Evolutionary conservation across 176 grass and related monocot species (phyloP).

Genomic region (Rhynchospora tenuis): DNA sequence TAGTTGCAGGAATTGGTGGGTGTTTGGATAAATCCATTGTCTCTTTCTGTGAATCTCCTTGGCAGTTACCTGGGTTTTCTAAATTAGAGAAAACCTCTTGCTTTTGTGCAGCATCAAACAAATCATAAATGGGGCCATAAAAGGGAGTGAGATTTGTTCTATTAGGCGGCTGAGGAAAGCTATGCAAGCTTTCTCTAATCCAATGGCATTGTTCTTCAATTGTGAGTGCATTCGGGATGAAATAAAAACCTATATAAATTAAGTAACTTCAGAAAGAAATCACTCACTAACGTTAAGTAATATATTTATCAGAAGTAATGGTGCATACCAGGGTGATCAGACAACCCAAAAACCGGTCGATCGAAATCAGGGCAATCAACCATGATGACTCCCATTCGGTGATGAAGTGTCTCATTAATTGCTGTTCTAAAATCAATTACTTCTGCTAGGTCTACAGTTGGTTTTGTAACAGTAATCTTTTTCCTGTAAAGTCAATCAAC

Average conservation of each 20-base stretch:
- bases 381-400: slow-evolving; percentile 26
- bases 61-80: slow-evolving; percentile 17
- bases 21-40: slow-evolving; percentile 18
- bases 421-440: slow-evolving; percentile 55
- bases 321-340: slow-evolving; percentile 36
- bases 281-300: background rate
- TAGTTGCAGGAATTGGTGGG: slow-evolving; percentile 35
- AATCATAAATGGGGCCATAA: slow-evolving; percentile 65
- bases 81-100: slow-evolving; percentile 51
- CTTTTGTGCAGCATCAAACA: slow-evolving; percentile 47
- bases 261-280: background rate
- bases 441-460: slow-evolving; percentile 17
- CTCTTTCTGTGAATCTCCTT: slow-evolving; percentile 9
- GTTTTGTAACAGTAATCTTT: background rate
- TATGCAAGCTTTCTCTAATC: slow-evolving; percentile 73
- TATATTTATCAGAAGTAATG: background rate
- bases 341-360: slow-evolving; percentile 62
- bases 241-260: slow-evolving; percentile 65
- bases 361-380: slow-evolving; percentile 38
- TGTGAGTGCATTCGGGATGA: slow-evolving; percentile 65
- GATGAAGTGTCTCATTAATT: slow-evolving; percentile 16
- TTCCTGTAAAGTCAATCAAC: slow-evolving; percentile 11
- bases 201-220: slow-evolving; percentile 65
- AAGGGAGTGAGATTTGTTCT: slow-evolving; percentile 68
- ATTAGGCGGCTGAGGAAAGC: slow-evolving; percentile 86